Percentiles rank a stretch among this genome's conserved stretches.
Evolutionary conservation across 2,329 filamentous ascomycete genomes (phyloP).

Genomic region (Talaromyces albobiverticillius): DNA sequence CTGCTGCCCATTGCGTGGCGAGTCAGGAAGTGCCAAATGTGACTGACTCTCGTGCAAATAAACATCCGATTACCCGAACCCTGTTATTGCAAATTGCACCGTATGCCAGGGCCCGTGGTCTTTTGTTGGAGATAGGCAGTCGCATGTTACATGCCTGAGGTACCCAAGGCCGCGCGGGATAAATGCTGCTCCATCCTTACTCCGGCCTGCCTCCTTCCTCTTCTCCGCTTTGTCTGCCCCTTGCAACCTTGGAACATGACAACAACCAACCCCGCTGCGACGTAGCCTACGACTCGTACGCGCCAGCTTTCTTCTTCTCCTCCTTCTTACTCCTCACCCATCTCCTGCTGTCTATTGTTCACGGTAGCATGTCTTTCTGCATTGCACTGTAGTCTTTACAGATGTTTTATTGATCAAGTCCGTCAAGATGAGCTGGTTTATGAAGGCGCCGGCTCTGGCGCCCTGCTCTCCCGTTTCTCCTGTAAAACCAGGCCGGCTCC

Average conservation of each 20-base stretch:
- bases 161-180: background rate
- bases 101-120: background rate
- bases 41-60: background rate
- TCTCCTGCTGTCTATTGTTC: background rate
- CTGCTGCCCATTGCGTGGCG: background rate
- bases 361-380: constrained; percentile 6
- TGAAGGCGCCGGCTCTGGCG: constrained; percentile 10
- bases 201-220: background rate
- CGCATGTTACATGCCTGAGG: background rate
- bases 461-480: constrained; percentile 1
- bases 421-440: constrained; percentile 14
- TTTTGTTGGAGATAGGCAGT: no score
- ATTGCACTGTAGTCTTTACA: background rate
- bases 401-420: background rate
- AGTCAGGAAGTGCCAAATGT: background rate
- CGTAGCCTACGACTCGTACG: background rate
- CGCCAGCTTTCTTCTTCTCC: background rate
- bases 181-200: background rate
- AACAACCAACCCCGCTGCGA: background rate
- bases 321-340: background rate
- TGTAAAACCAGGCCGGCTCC: background rate
- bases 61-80: no score
- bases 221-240: background rate
- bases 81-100: no score
- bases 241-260: background rate